Percentiles rank a stretch among this genome's conserved stretches.
These are phyloP conservation scores for Haberlea rhodopensis DNA, from an alignment of 257 asterid species.

Conservation along the genomic window DNA sequence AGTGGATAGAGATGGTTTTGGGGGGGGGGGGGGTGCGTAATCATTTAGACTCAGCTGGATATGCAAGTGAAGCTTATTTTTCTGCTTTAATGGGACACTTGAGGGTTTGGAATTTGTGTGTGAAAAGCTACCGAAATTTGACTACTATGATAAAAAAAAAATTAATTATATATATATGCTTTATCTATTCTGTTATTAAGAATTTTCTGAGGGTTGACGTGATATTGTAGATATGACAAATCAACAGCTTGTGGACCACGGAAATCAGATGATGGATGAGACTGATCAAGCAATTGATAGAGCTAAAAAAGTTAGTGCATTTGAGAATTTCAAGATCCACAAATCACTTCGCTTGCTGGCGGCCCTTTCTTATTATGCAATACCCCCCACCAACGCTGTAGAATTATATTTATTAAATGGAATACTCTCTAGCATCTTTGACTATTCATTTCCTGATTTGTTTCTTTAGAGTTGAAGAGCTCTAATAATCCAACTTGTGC, in stretches of 20 bases:
- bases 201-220: conserved; percentile 25
- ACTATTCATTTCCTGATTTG: conserved; percentile 19
- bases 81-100: not conserved
- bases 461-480: conserved; percentile 16
- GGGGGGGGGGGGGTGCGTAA: not conserved
- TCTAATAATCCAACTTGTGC: not conserved
- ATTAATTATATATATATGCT: conserved; percentile 12
- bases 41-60: not conserved
- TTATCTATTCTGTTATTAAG: conserved; percentile 23
- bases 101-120: conserved; percentile 7
- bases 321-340: conserved; percentile 19
- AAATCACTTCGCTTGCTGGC: conserved; percentile 17
- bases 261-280: conserved; percentile 88
- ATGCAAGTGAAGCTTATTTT: conserved; percentile 11
- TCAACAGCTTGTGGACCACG: conserved; percentile 83
- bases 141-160: not conserved
- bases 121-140: conserved; percentile 12
- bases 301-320: conserved; percentile 65
- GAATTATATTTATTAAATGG: conserved; percentile 1
- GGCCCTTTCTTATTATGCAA: conserved; percentile 11
- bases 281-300: conserved; percentile 91
- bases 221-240: conserved; percentile 78
- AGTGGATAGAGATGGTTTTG: too few relatives aligned
- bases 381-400: conserved; percentile 13
- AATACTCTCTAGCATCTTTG: conserved; percentile 16